A percentile compares a stretch with the other conserved stretches of the same genome.
Evolutionary conservation across 768 basidiomycete species (phyloP).

Genomic region (Pleurotus platypus): DNA sequence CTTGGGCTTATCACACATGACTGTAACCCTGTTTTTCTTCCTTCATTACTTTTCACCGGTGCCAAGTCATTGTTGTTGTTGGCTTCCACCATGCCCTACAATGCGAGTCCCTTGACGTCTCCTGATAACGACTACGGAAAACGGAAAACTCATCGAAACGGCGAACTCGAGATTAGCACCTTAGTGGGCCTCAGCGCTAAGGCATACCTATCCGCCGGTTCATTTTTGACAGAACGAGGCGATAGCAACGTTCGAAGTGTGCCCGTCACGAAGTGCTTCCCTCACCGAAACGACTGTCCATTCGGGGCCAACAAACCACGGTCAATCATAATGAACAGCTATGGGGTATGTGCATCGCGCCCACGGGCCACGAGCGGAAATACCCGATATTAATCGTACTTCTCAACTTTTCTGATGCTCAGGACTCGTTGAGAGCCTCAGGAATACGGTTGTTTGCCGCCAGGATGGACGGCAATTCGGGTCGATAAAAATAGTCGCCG

Average conservation of each 20-base stretch:
- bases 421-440: background rate
- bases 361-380: constrained; percentile 1
- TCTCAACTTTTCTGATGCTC: constrained; percentile 1
- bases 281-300: background rate
- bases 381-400: constrained; percentile 6
- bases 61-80: background rate
- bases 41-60: background rate
- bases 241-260: background rate
- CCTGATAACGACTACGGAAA: background rate
- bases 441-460: background rate
- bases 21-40: background rate
- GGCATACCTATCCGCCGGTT: background rate
- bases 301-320: background rate
- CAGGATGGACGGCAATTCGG: background rate
- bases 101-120: constrained; percentile 1
- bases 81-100: constrained; percentile 1
- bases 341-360: constrained; percentile 1
- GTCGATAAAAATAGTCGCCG: constrained; percentile 5
- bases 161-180: background rate
- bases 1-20: background rate
- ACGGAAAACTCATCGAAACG: background rate
- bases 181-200: background rate
- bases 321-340: background rate
- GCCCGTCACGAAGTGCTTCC: background rate
- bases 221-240: background rate